Evolutionary conservation across 495 filamentous ascomycete genomes (phyloP).

Genomic region (Penicillium coprophilum): DNA sequence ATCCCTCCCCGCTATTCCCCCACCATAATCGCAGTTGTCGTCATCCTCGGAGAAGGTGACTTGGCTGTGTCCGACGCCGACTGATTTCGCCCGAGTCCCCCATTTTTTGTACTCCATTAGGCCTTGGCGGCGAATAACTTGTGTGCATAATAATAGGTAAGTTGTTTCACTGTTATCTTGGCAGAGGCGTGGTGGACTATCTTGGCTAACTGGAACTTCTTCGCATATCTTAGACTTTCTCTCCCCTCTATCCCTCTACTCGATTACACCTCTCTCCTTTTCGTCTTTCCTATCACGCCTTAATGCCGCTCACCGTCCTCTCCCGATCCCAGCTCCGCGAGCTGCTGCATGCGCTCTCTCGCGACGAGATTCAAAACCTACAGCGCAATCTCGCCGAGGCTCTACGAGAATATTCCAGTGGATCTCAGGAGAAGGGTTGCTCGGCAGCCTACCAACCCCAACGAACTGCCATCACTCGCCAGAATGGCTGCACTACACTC

Average conservation of each 20-base stretch:
- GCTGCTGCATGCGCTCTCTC: slow-evolving; percentile 69
- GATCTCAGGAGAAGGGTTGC: slow-evolving; percentile 57
- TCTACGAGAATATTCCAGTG: slow-evolving; percentile 79
- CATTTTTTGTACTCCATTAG: background rate
- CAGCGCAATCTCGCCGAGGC: slow-evolving; percentile 67
- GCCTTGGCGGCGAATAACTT: background rate
- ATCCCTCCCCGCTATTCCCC: slow-evolving; percentile 10
- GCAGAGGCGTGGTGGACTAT: slow-evolving; percentile 3
- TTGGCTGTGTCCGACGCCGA: slow-evolving; percentile 4
- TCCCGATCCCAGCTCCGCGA: slow-evolving; percentile 65
- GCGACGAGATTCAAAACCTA: slow-evolving; percentile 65
- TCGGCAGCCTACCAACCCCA: slow-evolving; percentile 71
- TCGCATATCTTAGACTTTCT: slow-evolving; percentile 7
- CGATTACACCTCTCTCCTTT: background rate
- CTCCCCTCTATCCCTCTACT: background rate
- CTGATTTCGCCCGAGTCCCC: background rate
- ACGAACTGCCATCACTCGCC: slow-evolving; percentile 66
- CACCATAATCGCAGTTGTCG: slow-evolving; percentile 7
- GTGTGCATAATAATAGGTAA: background rate
- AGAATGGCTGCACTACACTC: slow-evolving; percentile 75
- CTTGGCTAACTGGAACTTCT: slow-evolving; percentile 9
- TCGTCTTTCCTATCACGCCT: background rate
- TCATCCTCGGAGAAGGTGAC: slow-evolving; percentile 4
- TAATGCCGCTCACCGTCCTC: slow-evolving; percentile 77
- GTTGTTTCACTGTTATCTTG: slow-evolving; percentile 10